These are phyloP conservation scores for Magnusiomyces suaveolens DNA, from an alignment of 1,139 yeast genomes.

Conservation along the genomic window DNA sequence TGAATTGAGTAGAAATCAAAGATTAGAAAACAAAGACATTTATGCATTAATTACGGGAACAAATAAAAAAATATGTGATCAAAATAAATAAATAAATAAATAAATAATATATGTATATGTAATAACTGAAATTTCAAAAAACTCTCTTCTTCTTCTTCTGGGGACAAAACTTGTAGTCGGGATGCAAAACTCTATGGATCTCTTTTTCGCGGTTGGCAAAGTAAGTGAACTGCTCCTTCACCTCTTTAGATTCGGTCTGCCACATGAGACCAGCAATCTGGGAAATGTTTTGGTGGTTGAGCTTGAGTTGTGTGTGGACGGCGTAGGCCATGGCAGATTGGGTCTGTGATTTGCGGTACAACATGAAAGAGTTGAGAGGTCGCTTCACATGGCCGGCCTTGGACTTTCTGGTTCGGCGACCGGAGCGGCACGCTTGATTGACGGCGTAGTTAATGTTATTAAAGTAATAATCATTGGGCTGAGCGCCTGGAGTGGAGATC, in stretches of 20 bases:
- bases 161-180: constrained; percentile 40
- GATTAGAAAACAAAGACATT: too few species aligned
- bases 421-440: too few species aligned
- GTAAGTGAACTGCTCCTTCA: constrained; percentile 34
- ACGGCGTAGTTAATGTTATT: too few species aligned
- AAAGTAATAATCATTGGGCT: too few species aligned
- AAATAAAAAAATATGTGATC: background rate
- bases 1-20: too few species aligned
- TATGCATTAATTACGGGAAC: background rate
- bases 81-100: background rate
- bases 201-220: constrained; percentile 37
- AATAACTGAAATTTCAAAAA: background rate
- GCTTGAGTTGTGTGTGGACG: constrained; percentile 32
- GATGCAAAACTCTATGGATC: constrained; percentile 37
- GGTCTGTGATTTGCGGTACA: constrained; percentile 39
- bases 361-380: constrained; percentile 44
- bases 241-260: constrained; percentile 37
- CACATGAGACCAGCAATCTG: constrained; percentile 41
- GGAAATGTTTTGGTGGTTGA: constrained; percentile 36
- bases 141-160: constrained; percentile 26
- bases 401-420: constrained; percentile 21
- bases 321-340: constrained; percentile 37
- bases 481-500: too few species aligned
- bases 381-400: constrained; percentile 34
- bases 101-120: background rate